Evolutionary conservation across 2,329 filamentous ascomycete genomes (phyloP).

Genomic region (Teratosphaeria epicoccoides): DNA sequence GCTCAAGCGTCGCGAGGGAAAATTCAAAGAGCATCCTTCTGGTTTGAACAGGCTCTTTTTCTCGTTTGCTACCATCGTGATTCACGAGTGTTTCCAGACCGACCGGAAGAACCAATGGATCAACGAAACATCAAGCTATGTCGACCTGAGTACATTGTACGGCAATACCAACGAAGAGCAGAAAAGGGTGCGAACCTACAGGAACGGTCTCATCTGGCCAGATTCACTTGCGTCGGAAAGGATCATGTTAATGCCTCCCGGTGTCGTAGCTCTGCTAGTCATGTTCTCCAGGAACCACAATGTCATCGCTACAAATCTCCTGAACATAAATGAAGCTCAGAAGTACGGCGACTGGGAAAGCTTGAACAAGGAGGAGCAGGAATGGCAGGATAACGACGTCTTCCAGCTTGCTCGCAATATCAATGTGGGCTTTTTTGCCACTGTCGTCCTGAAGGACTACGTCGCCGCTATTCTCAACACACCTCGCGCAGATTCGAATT

Average conservation of each 20-base stretch:
- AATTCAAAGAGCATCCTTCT: constrained; percentile 35
- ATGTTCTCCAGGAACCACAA: constrained; percentile 41
- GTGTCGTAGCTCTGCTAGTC: constrained; percentile 32
- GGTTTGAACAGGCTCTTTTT: constrained; percentile 38
- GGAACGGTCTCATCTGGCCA: constrained; percentile 33
- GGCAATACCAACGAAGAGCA: constrained; percentile 36
- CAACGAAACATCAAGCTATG: constrained; percentile 38
- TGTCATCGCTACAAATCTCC: constrained; percentile 30
- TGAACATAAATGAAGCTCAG: constrained; percentile 35
- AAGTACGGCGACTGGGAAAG: constrained; percentile 34
- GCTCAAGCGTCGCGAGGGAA: constrained; percentile 30
- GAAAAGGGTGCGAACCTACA: constrained; percentile 33
- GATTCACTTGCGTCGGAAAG: constrained; percentile 36
- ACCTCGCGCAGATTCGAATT: constrained; percentile 35
- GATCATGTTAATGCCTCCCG: constrained; percentile 40
- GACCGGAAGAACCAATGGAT: constrained; percentile 31
- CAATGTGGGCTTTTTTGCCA: constrained; percentile 39
- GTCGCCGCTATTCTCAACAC: constrained; percentile 39
- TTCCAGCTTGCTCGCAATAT: constrained; percentile 39
- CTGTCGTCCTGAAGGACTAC: constrained; percentile 37
- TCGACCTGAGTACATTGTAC: constrained; percentile 39
- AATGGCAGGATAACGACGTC: constrained; percentile 39
- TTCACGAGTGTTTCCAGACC: constrained; percentile 40
- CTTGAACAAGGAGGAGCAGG: constrained; percentile 28
- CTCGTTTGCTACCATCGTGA: constrained; percentile 39